Evolutionary conservation across 345 rosid genomes (phyloP), one percentile per base, ranked within the genome.

Genomic region (Adansonia digitata): DNA sequence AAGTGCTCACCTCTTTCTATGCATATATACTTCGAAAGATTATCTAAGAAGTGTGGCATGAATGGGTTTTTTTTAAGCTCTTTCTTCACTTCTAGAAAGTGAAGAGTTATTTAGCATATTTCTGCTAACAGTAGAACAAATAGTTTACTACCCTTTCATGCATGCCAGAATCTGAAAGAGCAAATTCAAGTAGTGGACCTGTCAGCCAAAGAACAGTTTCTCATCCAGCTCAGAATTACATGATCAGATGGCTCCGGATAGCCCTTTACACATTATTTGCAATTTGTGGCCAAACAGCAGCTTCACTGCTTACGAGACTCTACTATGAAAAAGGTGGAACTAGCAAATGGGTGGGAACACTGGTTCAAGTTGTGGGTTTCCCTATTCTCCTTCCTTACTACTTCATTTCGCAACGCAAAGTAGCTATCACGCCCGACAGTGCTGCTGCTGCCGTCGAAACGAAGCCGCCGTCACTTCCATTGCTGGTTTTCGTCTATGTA

Each of bases 301-400:
- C 90, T 1, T 65, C 80, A 1, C 62, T 88, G 48, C 65, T 89
- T 8, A 87, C 84, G 2, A 82, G 87, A 56, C 78, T 84, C 0
- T 89, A 86, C 79, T 86, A 39, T 59, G 80, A 78, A 39, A 81
- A 82, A 35, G 88, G 92, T 20, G 89, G 90, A 5, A 81, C 69
- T 13, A 84, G 87, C 78, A 80, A 76, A 74, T 88, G 89, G 88
- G 63, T 90, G 75, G 84, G 75, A 73, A 69, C 91, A 14, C 77
- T 85, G 0, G 75, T 84, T 5, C 92, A 86, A 57, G 49, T 77
- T 27, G 72, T 77, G 0, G 92, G 92, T 56, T 88, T 90, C 81
- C 87, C 87, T 1, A 69, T 85, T 76, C 86, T 88, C 63, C 49
- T 90, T 49, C 92, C 91, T 34, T 81, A 57, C 62, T 85, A 82